Conservation (phyloP, 257 asterid genomes). For the Avicennia marina region DNA sequence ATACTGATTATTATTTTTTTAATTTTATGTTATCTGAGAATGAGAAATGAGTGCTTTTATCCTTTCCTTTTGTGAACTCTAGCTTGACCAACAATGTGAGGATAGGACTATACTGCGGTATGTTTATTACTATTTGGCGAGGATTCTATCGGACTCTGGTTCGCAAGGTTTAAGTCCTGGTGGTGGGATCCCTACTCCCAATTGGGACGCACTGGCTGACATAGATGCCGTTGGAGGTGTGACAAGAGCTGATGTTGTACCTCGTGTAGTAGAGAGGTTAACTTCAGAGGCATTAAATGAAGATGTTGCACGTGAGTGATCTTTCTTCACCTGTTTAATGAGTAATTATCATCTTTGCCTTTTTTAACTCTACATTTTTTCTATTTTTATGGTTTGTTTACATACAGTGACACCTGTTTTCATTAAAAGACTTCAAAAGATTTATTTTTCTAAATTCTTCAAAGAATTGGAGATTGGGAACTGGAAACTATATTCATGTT, state of each 20-base stretch:
- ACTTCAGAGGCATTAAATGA: slow-evolving; percentile 88
- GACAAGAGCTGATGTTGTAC: slow-evolving; percentile 99
- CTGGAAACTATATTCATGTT: background rate
- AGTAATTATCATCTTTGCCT: slow-evolving; percentile 10
- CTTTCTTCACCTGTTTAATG: slow-evolving; percentile 4
- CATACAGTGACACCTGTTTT: slow-evolving; percentile 5
- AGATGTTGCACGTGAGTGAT: slow-evolving; percentile 76
- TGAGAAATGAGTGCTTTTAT: slow-evolving; percentile 19
- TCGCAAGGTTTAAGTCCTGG: slow-evolving; percentile 93
- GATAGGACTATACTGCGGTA: slow-evolving; percentile 95
- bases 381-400: background rate
- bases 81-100: slow-evolving; percentile 99
- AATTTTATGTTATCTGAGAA: background rate
- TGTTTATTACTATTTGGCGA: slow-evolving; percentile 95
- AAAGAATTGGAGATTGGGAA: background rate
- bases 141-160: slow-evolving; percentile 93
- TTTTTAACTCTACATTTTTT: slow-evolving; percentile 13
- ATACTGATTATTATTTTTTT: background rate
- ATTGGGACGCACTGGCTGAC: slow-evolving; percentile 99
- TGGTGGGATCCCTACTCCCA: slow-evolving; percentile 99
- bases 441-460: background rate
- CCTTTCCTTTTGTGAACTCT: slow-evolving; percentile 30
- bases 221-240: slow-evolving; percentile 97
- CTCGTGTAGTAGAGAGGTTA: slow-evolving; percentile 76
- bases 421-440: too few relatives aligned